Evolutionary conservation across 495 filamentous ascomycete genomes (phyloP), one percentile per base, ranked within the genome.

Genomic region (Talaromyces trachyspermus): DNA sequence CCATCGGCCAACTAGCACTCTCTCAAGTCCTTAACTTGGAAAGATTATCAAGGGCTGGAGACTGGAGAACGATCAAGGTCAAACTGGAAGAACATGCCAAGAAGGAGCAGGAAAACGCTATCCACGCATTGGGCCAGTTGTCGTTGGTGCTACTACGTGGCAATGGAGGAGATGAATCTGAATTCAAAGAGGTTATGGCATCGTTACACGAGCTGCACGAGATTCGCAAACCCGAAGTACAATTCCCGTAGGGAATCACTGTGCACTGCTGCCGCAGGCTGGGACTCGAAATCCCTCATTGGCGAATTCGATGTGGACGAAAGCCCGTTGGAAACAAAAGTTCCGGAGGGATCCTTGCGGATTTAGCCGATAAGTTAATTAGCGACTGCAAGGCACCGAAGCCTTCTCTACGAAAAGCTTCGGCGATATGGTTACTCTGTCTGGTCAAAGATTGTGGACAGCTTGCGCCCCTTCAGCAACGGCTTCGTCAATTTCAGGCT

Each of bases 221-320:
- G 53, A 80, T 89, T 20, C 83, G 83, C 49, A 84, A 89, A 44
- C 79, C 86, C 1, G 89, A 95, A 56, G 72, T 86, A 7, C 91
- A 95, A 49, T 95, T 98, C 58, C 75, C 86, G 79, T 91, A 9
- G 92, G 92, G 89, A 94, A 56, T 89, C 92, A 10, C 69, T 95
- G 43, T 79, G 83, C 43, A 83, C 81, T 50, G 77, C 84, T 32
- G 79, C 85, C 33, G 79, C 75, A 20, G 85, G 90, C 26, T 96
- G 91, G 91, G 74, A 83, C 36, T 85, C 81, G 8, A 78, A 73
- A 45, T 73, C 80, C 4, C 54, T 85, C 22, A 63, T 70, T 3
- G 66, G 74, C n/a, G 73, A 77, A 25, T 69, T 83, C 49, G 81
- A 85, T 46, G 65, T 88, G n/a, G 75, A 79, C 48, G 72, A 68